phyloP scores from a whole-genome alignment of 1,284 basidiomycete genomes.

The Irpex sp. region DNA sequence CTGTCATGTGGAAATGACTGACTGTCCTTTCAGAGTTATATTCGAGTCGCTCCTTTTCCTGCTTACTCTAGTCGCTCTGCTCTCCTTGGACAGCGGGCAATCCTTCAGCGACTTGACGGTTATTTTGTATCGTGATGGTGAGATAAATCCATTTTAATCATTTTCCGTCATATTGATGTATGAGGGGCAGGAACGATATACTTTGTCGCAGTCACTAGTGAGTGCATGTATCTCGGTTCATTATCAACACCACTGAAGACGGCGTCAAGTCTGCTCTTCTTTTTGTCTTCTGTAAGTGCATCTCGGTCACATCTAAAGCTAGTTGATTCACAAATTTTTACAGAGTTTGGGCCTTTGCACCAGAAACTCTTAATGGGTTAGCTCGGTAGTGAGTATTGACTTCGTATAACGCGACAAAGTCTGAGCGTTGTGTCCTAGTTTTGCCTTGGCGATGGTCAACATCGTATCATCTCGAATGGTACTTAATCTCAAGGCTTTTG shows the following conservation, averaged over 20 bases:
- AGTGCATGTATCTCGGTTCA: slow-evolving; percentile 2
- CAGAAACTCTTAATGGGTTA: slow-evolving; percentile 27
- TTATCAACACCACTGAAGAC: neutral
- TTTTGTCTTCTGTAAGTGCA: slow-evolving; percentile 24
- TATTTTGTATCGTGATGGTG: slow-evolving; percentile 30
- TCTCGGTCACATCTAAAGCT: neutral
- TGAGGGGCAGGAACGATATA: slow-evolving; percentile 24
- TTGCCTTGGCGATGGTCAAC: slow-evolving; percentile 30
- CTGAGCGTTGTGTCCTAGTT: slow-evolving; percentile 15
- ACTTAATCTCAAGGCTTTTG: slow-evolving; percentile 27
- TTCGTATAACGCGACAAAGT: neutral
- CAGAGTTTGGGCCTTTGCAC: slow-evolving; percentile 30
- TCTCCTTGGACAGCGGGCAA: slow-evolving; percentile 20
- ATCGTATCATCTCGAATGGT: slow-evolving; percentile 26
- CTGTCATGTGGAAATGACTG: neutral
- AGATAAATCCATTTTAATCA: neutral
- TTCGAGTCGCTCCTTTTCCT: slow-evolving; percentile 30
- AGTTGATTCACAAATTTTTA: neutral
- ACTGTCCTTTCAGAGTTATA: slow-evolving; percentile 19
- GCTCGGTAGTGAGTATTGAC: slow-evolving; percentile 26
- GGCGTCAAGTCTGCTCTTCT: slow-evolving; percentile 23
- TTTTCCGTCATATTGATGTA: neutral
- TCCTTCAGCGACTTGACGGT: slow-evolving; percentile 25
- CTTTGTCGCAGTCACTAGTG: slow-evolving; percentile 27
- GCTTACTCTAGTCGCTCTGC: slow-evolving; percentile 24